Conservation (phyloP, 108 stramenopile genomes). For the Cylindrotheca closterium region DNA sequence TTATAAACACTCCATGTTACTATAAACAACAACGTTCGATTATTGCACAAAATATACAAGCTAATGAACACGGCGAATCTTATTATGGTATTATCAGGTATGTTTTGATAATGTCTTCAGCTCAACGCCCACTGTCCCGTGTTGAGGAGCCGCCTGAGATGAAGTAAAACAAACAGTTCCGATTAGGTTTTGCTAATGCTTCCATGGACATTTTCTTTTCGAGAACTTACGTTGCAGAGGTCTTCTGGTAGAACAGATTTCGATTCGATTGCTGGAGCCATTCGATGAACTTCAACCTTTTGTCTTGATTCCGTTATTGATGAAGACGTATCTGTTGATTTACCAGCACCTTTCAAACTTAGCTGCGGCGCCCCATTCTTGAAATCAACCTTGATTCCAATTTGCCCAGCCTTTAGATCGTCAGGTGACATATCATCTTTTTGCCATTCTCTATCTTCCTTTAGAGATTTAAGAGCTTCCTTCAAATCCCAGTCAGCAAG, state of each 20-base stretch:
- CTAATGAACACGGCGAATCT: too few species aligned
- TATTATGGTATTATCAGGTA: not conserved
- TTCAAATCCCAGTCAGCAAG: constrained; percentile 80
- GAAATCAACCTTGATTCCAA: constrained; percentile 30
- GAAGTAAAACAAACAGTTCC: not conserved
- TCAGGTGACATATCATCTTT: constrained; percentile 23
- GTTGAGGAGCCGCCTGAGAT: constrained; percentile 35
- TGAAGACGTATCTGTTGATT: not conserved
- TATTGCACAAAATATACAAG: too few species aligned
- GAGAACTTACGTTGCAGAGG: constrained; percentile 37
- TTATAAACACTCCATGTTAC: not conserved
- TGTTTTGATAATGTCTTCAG: constrained; percentile 27
- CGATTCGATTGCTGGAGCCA: constrained; percentile 41
- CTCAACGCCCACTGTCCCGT: constrained; percentile 44
- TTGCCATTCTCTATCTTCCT: constrained; percentile 80
- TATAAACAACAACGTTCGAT: not conserved
- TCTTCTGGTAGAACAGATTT: constrained; percentile 42
- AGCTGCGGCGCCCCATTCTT: constrained; percentile 23
- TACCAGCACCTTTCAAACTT: constrained; percentile 26
- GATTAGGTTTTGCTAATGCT: too few species aligned
- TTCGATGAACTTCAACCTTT: constrained; percentile 14
- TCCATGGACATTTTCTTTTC: too few species aligned
- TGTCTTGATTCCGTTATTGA: not conserved
- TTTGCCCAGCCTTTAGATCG: constrained; percentile 34
- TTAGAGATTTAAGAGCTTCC: constrained; percentile 61